Conservation (phyloP, 495 filamentous ascomycete species). For the Friedmanniomyces simplex region DNA sequence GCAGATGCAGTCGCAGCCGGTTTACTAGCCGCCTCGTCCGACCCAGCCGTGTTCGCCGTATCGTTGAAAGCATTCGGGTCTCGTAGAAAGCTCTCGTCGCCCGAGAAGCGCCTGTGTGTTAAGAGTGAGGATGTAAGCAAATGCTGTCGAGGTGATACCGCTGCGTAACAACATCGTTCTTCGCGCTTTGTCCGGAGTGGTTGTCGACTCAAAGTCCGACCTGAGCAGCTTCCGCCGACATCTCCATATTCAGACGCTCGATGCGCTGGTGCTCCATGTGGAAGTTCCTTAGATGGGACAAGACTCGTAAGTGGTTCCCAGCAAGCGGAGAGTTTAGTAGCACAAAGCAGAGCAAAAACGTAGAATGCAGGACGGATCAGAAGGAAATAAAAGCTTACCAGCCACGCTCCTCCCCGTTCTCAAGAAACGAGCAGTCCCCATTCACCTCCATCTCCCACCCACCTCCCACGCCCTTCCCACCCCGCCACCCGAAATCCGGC, state of each 20-base stretch:
- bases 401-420: constrained; percentile 71
- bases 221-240: not conserved
- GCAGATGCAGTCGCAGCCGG: not conserved
- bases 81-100: constrained; percentile 25
- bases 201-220: not conserved
- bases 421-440: constrained; percentile 73
- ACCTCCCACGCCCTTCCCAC: constrained; percentile 58
- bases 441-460: constrained; percentile 73
- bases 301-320: constrained; percentile 16
- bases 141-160: not conserved
- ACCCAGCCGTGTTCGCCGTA: constrained; percentile 8
- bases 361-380: constrained; percentile 1
- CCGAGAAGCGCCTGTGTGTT: constrained; percentile 23
- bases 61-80: constrained; percentile 25
- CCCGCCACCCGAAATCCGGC: constrained; percentile 45
- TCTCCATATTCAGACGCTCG: not conserved
- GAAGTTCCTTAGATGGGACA: constrained; percentile 13
- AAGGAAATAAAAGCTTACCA: constrained; percentile 51
- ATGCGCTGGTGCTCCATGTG: constrained; percentile 10
- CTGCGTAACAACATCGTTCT: too few relatives aligned
- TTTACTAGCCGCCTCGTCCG: not conserved
- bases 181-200: too few relatives aligned
- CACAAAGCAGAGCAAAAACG: not conserved
- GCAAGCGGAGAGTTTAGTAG: not conserved
- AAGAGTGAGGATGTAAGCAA: constrained; percentile 12